Base-by-base conservation (phyloP, 2,329 filamentous ascomycete species). In the Sporothrix mexicana region DNA sequence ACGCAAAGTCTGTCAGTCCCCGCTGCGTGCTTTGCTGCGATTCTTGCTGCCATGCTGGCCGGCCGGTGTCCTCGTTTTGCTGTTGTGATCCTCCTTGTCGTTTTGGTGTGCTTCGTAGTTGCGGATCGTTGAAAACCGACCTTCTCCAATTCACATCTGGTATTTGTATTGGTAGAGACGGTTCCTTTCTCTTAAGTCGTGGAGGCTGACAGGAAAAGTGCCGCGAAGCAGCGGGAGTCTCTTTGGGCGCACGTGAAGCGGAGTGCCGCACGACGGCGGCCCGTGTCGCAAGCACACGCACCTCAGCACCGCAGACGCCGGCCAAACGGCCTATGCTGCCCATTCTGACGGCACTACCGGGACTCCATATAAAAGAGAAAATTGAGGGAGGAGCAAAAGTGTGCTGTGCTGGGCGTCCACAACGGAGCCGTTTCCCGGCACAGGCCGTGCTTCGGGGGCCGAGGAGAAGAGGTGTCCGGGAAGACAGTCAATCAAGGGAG, bases 151-250 rank as follows among this genome's bases (percentile, higher is more conserved):
- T 7, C 30, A 36, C 30, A 36, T 36, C 7, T 36, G 30, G 30
- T 36, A 36, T 36, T 36, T 4, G 7, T 36, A 36, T 36, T 36
- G 30, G 30, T 36, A 36, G 30, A 36, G 30, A 36, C 30, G 30
- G 30, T 36, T 36, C 30, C 30, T 36, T 36, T 36, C 30, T 36
- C 30, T 36, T 13, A 2, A 69, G 43, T 10, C 30, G 20, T 15
- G 25, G 68, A 9, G 71, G 64, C 7, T 68, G 64, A 10, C 25
- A 20, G 2, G 74, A 59, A n/a, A 61, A 1, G 25, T 68, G 30
- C 17, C 67, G 69, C 12, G 71, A 64, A 2, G 72, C 36, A 7
- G 41, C 41, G 3, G 8, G 41, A 13, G 41, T 15, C 20, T 2
- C 45, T 20, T 41, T 25, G 12, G 61, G 2, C 12, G 20, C 23